Percentiles rank a stretch among this genome's conserved stretches.
phyloP scores from a whole-genome alignment of 345 rosid genomes.

The rapeseed (Brassica napus) region Da-Ae NC_063437.1:16376501-16377000 shows the following conservation, averaged over 20 bases:
- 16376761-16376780: no score
- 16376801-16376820: background rate
- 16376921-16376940: no score
- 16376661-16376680: background rate
- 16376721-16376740: background rate
- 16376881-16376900: no score
- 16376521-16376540: slow-evolving; percentile 21
- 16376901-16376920: no score
- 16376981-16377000: no score
- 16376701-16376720: background rate
- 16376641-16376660: background rate
- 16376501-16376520: slow-evolving; percentile 23
- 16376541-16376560: slow-evolving; percentile 10
- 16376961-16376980: no score
- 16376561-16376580: background rate
- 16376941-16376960: no score
- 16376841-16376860: no score
- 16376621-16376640: background rate
- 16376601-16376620: background rate
- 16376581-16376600: background rate
- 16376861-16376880: no score
- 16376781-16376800: background rate
- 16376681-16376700: background rate
- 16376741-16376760: background rate
- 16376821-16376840: background rate